Evolutionary conservation across 139 green algal species (phyloP), one percentile per base, ranked within the genome.

Genomic region (Nannochloris sp.): DNA sequence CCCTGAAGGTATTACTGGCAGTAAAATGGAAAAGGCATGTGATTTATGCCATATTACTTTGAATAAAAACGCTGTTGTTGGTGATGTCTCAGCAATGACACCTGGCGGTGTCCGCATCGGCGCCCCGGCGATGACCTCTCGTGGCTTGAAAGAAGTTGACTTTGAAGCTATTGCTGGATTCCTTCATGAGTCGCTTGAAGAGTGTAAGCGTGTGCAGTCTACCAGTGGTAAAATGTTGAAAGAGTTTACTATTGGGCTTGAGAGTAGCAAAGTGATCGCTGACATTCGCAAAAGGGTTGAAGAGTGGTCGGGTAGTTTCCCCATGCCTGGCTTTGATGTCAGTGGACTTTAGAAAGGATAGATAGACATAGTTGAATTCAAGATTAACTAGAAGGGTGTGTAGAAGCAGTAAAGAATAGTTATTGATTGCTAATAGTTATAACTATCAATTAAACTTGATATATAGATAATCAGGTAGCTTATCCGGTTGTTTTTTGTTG

Each of bases 51-150:
- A 95, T 79, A 93, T 95, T 78, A 95, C 88, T 9, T 78, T 95
- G 5, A 95, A 95, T 80, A 95, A 95, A 72, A 95, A 95, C 68
- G 83, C 87, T 34, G 88, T 95, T 42, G 86, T 89, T 60, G 88
- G 88, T 23, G 88, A 95, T 66, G 82, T 86, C 42, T 81, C 38
- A 51, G 88, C 88, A 8, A 75, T 95, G 38, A 80, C 84, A 1
- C 88, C 88, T 6, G 88, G 88, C 47, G 88, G 88, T 45, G 81
- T 90, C 6, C 85, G 88, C 65, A 89, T 95, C 48, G 88, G 88
- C 37, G 58, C 84, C 9, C 88, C 88, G 10, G 88, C 88, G 59
- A 95, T 95, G 88, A 95, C 88, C 12, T 87, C 73, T 13, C 77
- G 86, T 25, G 85, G 81, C 13, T 69, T 86, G 3, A 78, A 70